phyloP scores from a whole-genome alignment of 148 eudicot species.

The Chenopodium formosanum region DNA sequence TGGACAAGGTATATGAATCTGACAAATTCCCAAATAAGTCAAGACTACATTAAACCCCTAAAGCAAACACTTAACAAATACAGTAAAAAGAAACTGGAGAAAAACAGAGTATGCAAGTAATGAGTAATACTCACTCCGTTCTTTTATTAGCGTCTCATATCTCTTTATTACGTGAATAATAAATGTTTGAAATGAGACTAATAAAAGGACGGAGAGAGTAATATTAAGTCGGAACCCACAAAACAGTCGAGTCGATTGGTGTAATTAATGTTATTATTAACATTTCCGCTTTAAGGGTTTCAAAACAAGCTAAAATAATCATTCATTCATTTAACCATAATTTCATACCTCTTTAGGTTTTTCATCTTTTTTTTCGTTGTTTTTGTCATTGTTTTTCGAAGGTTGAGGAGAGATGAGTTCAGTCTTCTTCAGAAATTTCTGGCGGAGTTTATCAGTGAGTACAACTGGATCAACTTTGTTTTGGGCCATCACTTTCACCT shows the following conservation, averaged over 20 bases:
- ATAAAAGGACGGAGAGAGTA: too few species aligned
- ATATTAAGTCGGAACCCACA: too few species aligned
- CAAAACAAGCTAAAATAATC: too few species aligned
- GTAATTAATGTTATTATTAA: too few species aligned
- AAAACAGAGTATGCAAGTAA: neutral
- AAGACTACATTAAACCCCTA: neutral
- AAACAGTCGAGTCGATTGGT: too few species aligned
- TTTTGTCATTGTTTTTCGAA: conserved; percentile 28
- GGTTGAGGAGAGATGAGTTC: conserved; percentile 56
- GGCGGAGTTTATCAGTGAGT: conserved; percentile 43
- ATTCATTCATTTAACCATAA: too few species aligned
- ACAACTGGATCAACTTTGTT: conserved; percentile 50
- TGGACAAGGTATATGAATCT: neutral
- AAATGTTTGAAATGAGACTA: too few species aligned
- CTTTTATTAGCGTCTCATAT: too few species aligned
- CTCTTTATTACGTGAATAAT: too few species aligned
- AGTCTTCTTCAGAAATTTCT: conserved; percentile 42
- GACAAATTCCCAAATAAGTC: neutral
- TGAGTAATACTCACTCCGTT: too few species aligned
- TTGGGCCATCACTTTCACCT: conserved; percentile 34
- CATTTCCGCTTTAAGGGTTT: too few species aligned
- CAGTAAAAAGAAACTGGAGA: too few species aligned
- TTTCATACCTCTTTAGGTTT: conserved; percentile 48
- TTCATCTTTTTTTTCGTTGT: conserved; percentile 25
- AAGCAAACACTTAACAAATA: neutral